Evolutionary conservation across 164 flowering plant species (phyloP), one percentile per base, ranked within the genome.

Genomic region (Magnolia sinica): DNA sequence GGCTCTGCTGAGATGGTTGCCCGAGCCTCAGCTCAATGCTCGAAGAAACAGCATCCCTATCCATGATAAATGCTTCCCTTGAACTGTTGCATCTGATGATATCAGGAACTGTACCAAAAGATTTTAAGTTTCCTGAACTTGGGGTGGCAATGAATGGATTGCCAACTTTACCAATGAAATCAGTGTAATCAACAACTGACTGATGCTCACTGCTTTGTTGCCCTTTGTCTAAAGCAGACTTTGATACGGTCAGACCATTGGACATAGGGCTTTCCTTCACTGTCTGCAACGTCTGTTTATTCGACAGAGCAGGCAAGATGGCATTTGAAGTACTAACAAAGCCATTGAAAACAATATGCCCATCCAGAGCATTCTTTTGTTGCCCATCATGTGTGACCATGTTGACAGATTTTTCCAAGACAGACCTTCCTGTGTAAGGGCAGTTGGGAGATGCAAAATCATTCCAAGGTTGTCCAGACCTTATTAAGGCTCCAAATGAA

Each of bases 11-110:
- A 81, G 85, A 80, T 78, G 91, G 94, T 73, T 89, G 92, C 68
- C 94, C 92, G 84, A 91, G 94, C 77, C 83, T 89, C 84, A 91
- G 78, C 81, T 91, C 94, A 77, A 87, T 80, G 72, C 82, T 87
- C 8, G 94, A 91, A 16, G 87, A 67, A 79, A 81, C 71, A 55
- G 76, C 81, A 79, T 71, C 85, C 70, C 73, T 73, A 24, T 79
- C 81, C 70, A 80, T 67, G 75, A 71, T 45, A 51, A 70, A 77
- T 51, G 50, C 78, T 52, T 85, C 81, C 73, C 74, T 68, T 45
- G 74, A 72, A 73, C 70, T 81, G 58, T 77, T 64, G 63, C 52
- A 66, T 74, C 68, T 68, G 66, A 59, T 79, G 50, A 50, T 13
- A 75, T 75, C 74, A 75, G 78, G 82, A 69, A 55, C 74, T 70